phyloP scores from a whole-genome alignment of 768 basidiomycete species.

The Tulasnella sp. region DNA sequence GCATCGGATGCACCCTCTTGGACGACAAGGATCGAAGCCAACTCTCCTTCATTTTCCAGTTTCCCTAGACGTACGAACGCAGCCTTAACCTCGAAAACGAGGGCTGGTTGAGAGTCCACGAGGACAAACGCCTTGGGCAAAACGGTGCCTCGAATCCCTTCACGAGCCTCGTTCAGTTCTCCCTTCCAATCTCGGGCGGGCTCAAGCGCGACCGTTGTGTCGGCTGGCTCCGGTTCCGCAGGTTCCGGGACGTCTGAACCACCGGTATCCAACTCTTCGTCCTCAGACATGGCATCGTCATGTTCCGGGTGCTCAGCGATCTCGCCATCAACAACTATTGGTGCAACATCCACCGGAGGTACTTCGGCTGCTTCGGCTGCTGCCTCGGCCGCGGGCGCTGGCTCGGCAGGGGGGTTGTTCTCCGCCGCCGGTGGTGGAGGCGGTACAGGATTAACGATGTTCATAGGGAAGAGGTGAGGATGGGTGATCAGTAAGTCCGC shows the following conservation, averaged over 20 bases:
- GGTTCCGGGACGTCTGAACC: conserved; percentile 15
- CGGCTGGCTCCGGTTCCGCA: background rate
- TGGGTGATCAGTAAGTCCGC: conserved; percentile 77
- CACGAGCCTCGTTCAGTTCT: conserved; percentile 52
- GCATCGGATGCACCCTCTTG: conserved; percentile 55
- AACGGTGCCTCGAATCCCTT: conserved; percentile 50
- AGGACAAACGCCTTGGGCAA: conserved; percentile 59
- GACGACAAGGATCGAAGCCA: conserved; percentile 28
- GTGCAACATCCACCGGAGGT: background rate
- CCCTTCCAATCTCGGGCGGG: conserved; percentile 46
- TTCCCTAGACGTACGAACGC: conserved; percentile 60
- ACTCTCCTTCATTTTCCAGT: conserved; percentile 13
- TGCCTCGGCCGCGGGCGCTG: conserved; percentile 24
- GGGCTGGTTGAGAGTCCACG: conserved; percentile 73
- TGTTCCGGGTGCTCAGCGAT: conserved; percentile 24
- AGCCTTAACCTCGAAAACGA: conserved; percentile 78
- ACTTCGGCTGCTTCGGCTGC: conserved; percentile 13
- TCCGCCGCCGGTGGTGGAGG: background rate
- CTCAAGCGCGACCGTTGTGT: conserved; percentile 17
- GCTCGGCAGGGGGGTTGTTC: conserved; percentile 17
- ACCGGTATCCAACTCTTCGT: background rate
- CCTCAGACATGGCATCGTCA: conserved; percentile 15
- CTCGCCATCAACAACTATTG: background rate
- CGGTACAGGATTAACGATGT: conserved; percentile 17
- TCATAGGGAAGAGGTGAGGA: conserved; percentile 48